Conservation (phyloP, 1,284 basidiomycete genomes). For the Papiliotrema nemorosa region DNA sequence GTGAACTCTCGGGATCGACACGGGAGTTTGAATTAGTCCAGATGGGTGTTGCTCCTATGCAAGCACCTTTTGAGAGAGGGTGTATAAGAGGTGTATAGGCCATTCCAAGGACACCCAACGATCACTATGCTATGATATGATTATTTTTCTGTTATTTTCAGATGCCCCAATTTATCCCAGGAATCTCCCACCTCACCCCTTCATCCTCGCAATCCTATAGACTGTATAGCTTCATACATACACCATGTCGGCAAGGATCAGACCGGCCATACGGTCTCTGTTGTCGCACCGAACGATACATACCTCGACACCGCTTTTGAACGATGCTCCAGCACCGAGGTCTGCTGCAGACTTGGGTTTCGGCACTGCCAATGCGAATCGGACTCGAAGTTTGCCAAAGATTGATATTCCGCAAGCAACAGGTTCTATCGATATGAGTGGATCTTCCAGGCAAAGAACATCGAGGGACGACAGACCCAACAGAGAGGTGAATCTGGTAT, state of each 20-base stretch:
- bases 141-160: too few relatives aligned
- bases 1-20: background rate
- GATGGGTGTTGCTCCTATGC: background rate
- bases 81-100: slow-evolving; percentile 1
- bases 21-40: background rate
- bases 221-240: background rate
- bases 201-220: background rate
- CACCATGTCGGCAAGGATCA: slow-evolving; percentile 1
- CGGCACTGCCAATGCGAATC: background rate
- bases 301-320: background rate
- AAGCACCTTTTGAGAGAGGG: background rate
- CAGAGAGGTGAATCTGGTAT: too few relatives aligned
- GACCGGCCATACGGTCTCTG: background rate
- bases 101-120: too few relatives aligned
- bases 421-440: background rate
- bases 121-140: too few relatives aligned
- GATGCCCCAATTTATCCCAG: slow-evolving; percentile 26
- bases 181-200: slow-evolving; percentile 9
- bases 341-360: slow-evolving; percentile 1
- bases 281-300: background rate
- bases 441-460: too few relatives aligned
- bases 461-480: background rate
- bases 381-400: background rate
- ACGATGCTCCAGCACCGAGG: background rate
- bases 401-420: background rate